phyloP scores from a whole-genome alignment of 1,139 yeast species.

The Geotrichum aggregatum region DNA sequence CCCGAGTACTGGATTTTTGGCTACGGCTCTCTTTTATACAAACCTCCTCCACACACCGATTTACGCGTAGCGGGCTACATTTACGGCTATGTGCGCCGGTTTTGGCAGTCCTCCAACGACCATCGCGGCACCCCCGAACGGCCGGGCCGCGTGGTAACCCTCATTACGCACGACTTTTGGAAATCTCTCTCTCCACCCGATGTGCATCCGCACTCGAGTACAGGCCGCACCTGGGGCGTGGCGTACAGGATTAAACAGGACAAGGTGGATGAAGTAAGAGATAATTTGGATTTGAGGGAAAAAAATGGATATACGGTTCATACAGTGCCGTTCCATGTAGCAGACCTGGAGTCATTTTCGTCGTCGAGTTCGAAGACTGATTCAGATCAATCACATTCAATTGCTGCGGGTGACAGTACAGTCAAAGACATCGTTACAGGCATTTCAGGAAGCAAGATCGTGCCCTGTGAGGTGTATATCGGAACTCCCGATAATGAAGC shows the following conservation, averaged over 20 bases:
- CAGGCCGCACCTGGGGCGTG: constrained; percentile 71
- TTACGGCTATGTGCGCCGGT: constrained; percentile 71
- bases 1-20: constrained; percentile 68
- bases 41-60: constrained; percentile 76
- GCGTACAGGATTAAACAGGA: constrained; percentile 77
- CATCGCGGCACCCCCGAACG: constrained; percentile 82
- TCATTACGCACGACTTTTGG: constrained; percentile 56
- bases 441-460: constrained; percentile 25
- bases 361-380: too few relatives aligned
- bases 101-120: constrained; percentile 89
- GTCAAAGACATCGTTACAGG: constrained; percentile 27
- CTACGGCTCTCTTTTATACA: constrained; percentile 84
- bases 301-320: constrained; percentile 82
- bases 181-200: constrained; percentile 32
- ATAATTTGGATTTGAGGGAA: constrained; percentile 74
- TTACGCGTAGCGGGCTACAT: constrained; percentile 68
- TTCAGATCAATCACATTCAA: too few relatives aligned
- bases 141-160: constrained; percentile 87
- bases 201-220: constrained; percentile 44
- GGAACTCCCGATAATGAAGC: constrained; percentile 79
- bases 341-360: too few relatives aligned
- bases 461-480: constrained; percentile 70
- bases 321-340: constrained; percentile 58
- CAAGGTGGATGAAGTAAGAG: constrained; percentile 55
- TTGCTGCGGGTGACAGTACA: constrained; percentile 28